These are phyloP conservation scores for Gaertneriomyces semiglobifer DNA, from an alignment of 192 early-diverging fungal species.

Conservation along the genomic window DNA sequence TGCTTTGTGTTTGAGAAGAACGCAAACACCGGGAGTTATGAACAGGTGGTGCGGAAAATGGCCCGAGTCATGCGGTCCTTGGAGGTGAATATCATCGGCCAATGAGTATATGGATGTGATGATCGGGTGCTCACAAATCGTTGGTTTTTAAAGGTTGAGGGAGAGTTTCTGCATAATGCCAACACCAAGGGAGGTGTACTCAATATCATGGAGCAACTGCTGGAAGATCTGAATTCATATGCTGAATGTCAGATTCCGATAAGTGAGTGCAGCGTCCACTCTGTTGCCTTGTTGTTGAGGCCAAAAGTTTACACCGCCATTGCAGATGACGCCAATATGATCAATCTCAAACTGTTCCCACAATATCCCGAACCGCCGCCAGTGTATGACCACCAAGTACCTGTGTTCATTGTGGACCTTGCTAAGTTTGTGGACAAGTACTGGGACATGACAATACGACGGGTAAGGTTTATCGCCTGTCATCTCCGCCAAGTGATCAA, in stretches of 20 bases:
- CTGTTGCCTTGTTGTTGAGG: neutral
- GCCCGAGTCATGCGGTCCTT: constrained; percentile 74
- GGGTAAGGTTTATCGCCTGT: constrained; percentile 31
- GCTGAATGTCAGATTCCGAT: constrained; percentile 85
- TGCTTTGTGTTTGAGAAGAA: constrained; percentile 89
- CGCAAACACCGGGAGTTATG: constrained; percentile 77
- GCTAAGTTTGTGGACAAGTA: constrained; percentile 62
- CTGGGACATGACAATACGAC: constrained; percentile 90
- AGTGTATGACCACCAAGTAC: constrained; percentile 80
- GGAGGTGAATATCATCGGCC: constrained; percentile 49
- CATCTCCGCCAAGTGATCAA: neutral
- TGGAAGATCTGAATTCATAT: constrained; percentile 83
- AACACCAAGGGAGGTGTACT: constrained; percentile 51
- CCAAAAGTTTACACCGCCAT: neutral
- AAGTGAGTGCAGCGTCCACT: constrained; percentile 42
- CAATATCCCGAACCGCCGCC: constrained; percentile 68
- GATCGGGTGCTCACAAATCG: no score
- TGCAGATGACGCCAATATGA: constrained; percentile 70
- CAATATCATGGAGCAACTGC: constrained; percentile 77
- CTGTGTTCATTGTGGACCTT: constrained; percentile 71
- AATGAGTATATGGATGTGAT: no score
- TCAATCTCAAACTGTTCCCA: constrained; percentile 85
- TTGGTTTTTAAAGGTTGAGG: constrained; percentile 47
- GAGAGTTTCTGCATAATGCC: constrained; percentile 52
- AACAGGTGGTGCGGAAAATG: constrained; percentile 84